These are phyloP conservation scores for Liquidambar formosana DNA, from an alignment of 164 flowering plant genomes.

Conservation along the genomic window DNA sequence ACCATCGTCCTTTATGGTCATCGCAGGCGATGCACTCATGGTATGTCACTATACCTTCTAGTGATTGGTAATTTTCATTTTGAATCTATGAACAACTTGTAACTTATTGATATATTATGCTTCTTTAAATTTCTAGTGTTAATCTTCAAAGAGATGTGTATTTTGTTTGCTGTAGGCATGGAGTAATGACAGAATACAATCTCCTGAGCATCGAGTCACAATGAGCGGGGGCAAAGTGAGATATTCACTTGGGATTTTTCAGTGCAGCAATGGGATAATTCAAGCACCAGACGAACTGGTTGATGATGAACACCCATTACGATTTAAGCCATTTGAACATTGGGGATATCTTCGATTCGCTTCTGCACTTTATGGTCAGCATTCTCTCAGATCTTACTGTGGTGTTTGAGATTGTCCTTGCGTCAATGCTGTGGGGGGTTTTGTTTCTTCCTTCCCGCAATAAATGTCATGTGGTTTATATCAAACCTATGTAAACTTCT, in stretches of 20 bases:
- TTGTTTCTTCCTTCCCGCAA: too few species aligned
- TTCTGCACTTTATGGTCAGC: too few species aligned
- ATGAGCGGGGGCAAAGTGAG: not conserved
- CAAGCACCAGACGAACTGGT: constrained; percentile 15
- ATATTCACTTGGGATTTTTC: constrained; percentile 6
- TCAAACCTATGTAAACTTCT: too few species aligned
- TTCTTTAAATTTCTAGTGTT: too few species aligned
- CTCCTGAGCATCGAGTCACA: not conserved
- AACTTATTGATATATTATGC: too few species aligned
- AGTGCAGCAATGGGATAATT: not conserved
- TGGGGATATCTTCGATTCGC: too few species aligned
- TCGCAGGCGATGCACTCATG: constrained; percentile 27
- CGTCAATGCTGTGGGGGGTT: too few species aligned
- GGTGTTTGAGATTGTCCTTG: too few species aligned
- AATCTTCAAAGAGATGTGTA: not conserved
- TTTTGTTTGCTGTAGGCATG: constrained; percentile 14
- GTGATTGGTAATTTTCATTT: not conserved
- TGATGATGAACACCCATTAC: constrained; percentile 17
- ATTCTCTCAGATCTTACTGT: too few species aligned
- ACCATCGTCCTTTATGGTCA: constrained; percentile 22
- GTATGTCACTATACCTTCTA: constrained; percentile 3
- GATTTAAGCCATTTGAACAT: too few species aligned
- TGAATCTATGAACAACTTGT: too few species aligned
- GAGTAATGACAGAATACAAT: constrained; percentile 14
- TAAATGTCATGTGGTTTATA: too few species aligned